Evolutionary conservation across 306 rosid genomes (phyloP), one percentile per base, ranked within the genome.

Genomic region (Castanea mollissima): DNA sequence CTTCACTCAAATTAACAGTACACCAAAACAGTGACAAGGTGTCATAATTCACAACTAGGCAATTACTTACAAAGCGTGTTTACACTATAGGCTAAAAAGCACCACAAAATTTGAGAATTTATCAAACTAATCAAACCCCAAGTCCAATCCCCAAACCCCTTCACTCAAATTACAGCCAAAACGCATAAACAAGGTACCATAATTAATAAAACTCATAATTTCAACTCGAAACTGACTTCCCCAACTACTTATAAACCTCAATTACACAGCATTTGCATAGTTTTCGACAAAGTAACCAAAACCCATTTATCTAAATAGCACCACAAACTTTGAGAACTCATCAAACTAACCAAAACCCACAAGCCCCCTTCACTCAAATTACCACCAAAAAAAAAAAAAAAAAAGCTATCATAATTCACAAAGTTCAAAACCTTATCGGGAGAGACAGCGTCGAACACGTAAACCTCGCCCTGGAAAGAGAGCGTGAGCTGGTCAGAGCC

Each of bases 391-490:
- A 9, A 12, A 4, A 25, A 23, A 71, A 49, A 27, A 18, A 18
- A 59, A 2, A 82, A 62, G 6, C 51, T 80, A 38, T 41, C 11
- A 41, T 41, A 41, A 41, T 41, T 41, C 46, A 41, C 46, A 8
- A 41, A 41, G 8, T 41, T 41, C 46, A 41, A 49, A 52, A 87
- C 91, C 89, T 87, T 87, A 41, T 87, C 91, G 4, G 91, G 91
- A 13, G 91, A 80, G 21, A 87, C 91, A 25, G 87, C 82, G 19
- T 87, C 91, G 74, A 87, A 87, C n/a, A 86, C 91, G 65, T 85
- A 87, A 80, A 87, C 91, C 74, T 87, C 89, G 21, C 91, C 91
- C 62, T 82, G 85, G 69, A 87, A 87, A 21, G 91, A 85, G n/a
- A 87, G 85, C 5, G 91, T 85, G 51, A 87, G 91, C 82, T 87